Evolutionary conservation across 2,329 filamentous ascomycete species (phyloP).

Genomic region (Ceratocystis lukuohia): DNA sequence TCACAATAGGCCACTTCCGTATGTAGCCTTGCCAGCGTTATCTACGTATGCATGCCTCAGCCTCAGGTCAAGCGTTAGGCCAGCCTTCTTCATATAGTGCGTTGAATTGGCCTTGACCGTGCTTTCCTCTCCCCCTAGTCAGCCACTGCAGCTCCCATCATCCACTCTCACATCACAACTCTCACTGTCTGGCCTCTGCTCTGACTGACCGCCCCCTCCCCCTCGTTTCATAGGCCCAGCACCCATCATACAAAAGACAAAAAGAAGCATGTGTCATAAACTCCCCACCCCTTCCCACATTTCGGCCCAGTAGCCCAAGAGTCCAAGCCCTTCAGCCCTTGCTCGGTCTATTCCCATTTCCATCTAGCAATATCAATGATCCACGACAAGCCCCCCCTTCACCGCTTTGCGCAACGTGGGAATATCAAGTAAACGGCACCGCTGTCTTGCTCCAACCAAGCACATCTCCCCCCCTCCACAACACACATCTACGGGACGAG

Average conservation of each 20-base stretch:
- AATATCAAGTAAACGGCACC: neutral
- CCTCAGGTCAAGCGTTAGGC: too few relatives aligned
- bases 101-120: too few relatives aligned
- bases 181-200: neutral
- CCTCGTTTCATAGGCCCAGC: neutral
- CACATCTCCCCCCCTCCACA: neutral
- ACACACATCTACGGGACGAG: neutral
- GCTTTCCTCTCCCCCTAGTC: too few relatives aligned
- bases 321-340: neutral
- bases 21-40: too few relatives aligned
- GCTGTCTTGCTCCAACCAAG: neutral
- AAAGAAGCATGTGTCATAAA: neutral
- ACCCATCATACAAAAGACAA: neutral
- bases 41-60: neutral
- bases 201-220: neutral
- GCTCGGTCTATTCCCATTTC: neutral
- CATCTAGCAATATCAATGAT: neutral
- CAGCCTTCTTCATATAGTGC: too few relatives aligned
- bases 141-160: neutral
- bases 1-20: too few relatives aligned
- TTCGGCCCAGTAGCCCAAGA: neutral
- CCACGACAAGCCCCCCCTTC: neutral
- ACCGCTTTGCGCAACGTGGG: slow-evolving; percentile 7
- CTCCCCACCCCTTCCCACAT: neutral
- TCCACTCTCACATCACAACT: neutral